phyloP scores from a whole-genome alignment of 1,139 yeast species.

The Suhomyces bolitotheri region DNA sequence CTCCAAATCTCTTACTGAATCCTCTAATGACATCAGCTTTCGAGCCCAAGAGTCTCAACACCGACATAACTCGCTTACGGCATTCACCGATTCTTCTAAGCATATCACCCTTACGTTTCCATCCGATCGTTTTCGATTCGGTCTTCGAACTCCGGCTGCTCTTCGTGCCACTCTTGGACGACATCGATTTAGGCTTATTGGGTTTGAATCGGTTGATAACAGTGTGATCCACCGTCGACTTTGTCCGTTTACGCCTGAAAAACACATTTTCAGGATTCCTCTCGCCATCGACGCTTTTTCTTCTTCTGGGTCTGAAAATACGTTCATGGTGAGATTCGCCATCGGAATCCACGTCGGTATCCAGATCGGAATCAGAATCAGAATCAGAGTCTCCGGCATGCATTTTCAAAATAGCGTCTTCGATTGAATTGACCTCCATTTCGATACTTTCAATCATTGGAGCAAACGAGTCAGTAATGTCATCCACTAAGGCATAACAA shows the following conservation, averaged over 20 bases:
- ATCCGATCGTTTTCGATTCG: slow-evolving; percentile 61
- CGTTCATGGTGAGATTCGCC: slow-evolving; percentile 5
- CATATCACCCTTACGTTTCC: slow-evolving; percentile 95
- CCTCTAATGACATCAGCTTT: slow-evolving; percentile 97
- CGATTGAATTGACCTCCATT: slow-evolving; percentile 87
- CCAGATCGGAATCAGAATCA: slow-evolving; percentile 29
- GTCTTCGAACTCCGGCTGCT: slow-evolving; percentile 29
- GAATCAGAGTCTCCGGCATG: slow-evolving; percentile 63
- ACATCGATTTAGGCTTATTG: slow-evolving; percentile 2
- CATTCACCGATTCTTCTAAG: slow-evolving; percentile 92
- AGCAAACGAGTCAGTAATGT: slow-evolving; percentile 94
- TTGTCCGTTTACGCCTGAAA: slow-evolving; percentile 39
- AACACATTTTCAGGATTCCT: slow-evolving; percentile 27
- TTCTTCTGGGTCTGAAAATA: slow-evolving; percentile 1
- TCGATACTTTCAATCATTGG: slow-evolving; percentile 95
- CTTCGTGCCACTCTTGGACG: slow-evolving; percentile 15
- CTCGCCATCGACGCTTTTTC: slow-evolving; percentile 4
- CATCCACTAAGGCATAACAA: slow-evolving; percentile 94
- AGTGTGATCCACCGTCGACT: slow-evolving; percentile 39
- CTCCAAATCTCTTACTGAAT: slow-evolving; percentile 86
- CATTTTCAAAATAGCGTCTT: slow-evolving; percentile 85
- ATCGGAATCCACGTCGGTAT: slow-evolving; percentile 16
- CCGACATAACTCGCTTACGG: slow-evolving; percentile 90
- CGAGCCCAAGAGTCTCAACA: slow-evolving; percentile 77
- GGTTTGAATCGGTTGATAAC: slow-evolving; percentile 19